These are phyloP conservation scores for Glaciozyma martinii DNA, from an alignment of 768 basidiomycete species.

Conservation along the genomic window DNA sequence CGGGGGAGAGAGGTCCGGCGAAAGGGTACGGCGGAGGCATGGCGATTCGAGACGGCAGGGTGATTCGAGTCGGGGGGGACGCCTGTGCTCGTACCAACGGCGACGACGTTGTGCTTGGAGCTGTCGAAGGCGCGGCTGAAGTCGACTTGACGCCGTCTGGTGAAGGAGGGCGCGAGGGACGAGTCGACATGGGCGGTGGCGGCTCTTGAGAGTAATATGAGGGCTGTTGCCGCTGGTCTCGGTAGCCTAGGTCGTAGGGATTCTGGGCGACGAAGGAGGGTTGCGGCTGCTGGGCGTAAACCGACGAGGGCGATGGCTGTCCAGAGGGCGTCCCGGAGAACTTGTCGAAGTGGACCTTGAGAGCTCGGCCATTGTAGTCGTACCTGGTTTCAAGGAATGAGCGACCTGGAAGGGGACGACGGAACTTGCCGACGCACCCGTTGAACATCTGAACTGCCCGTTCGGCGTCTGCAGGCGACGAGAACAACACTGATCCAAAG, in stretches of 20 bases:
- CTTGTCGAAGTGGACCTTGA: constrained; percentile 89
- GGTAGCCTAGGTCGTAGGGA: neutral
- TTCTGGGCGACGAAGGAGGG: neutral
- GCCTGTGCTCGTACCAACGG: neutral
- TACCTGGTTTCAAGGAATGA: constrained; percentile 47
- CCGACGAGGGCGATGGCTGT: neutral
- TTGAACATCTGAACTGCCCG: constrained; percentile 79
- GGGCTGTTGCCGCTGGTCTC: constrained; percentile 1
- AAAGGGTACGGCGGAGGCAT: constrained; percentile 41
- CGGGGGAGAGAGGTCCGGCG: constrained; percentile 22
- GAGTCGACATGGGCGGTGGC: too few species aligned
- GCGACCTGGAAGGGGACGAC: neutral
- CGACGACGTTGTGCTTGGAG: neutral
- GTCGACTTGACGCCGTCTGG: neutral
- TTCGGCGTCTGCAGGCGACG: constrained; percentile 72
- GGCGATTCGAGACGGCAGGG: constrained; percentile 38
- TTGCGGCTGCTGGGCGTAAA: constrained; percentile 1
- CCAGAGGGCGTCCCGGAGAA: constrained; percentile 39
- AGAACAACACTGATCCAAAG: constrained; percentile 84
- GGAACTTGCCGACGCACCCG: constrained; percentile 45
- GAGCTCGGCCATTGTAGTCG: constrained; percentile 73
- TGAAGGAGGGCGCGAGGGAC: too few species aligned
- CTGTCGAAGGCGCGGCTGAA: neutral
- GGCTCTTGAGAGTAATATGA: too few species aligned
- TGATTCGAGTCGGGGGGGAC: constrained; percentile 2